Percentiles rank a stretch among this genome's conserved stretches.
phyloP scores from a whole-genome alignment of 495 filamentous ascomycete species.

The Talaromyces trachyspermus region DNA sequence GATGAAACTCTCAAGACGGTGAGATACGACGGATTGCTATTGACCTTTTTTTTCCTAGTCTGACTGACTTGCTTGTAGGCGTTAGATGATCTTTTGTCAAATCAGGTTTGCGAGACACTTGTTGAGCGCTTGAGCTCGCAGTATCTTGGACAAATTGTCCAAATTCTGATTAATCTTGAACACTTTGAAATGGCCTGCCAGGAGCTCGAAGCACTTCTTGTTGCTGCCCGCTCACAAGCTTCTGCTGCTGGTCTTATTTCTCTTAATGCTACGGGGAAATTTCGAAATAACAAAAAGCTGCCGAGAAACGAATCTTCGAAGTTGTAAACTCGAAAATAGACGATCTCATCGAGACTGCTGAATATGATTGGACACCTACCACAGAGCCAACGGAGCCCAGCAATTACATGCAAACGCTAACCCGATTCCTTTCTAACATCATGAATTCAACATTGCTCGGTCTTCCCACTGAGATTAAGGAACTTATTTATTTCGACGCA shows the following conservation, averaged over 20 bases:
- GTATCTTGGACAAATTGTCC: constrained; percentile 94
- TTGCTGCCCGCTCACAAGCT: constrained; percentile 68
- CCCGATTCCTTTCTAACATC: constrained; percentile 87
- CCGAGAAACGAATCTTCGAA: constrained; percentile 96
- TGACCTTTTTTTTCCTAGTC: constrained; percentile 6
- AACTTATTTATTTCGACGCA: constrained; percentile 95
- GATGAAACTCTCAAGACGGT: constrained; percentile 80
- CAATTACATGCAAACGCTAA: constrained; percentile 91
- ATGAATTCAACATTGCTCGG: constrained; percentile 91
- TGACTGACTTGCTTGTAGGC: constrained; percentile 30
- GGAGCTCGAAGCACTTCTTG: constrained; percentile 77
- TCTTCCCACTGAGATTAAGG: constrained; percentile 88
- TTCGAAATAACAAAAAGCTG: constrained; percentile 87
- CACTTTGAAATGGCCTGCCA: constrained; percentile 91
- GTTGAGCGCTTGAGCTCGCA: constrained; percentile 85
- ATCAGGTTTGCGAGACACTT: constrained; percentile 82
- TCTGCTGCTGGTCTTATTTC: constrained; percentile 64
- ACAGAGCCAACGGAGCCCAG: constrained; percentile 61
- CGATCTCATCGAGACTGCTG: constrained; percentile 90
- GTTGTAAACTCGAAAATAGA: constrained; percentile 98
- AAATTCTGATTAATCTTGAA: constrained; percentile 95
- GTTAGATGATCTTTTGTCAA: constrained; percentile 83
- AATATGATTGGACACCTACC: constrained; percentile 87
- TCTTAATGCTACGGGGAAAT: constrained; percentile 75
- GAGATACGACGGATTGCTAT: constrained; percentile 11